Base-by-base conservation (phyloP, 768 basidiomycete genomes). In the Tylopilus subfusipes region DNA sequence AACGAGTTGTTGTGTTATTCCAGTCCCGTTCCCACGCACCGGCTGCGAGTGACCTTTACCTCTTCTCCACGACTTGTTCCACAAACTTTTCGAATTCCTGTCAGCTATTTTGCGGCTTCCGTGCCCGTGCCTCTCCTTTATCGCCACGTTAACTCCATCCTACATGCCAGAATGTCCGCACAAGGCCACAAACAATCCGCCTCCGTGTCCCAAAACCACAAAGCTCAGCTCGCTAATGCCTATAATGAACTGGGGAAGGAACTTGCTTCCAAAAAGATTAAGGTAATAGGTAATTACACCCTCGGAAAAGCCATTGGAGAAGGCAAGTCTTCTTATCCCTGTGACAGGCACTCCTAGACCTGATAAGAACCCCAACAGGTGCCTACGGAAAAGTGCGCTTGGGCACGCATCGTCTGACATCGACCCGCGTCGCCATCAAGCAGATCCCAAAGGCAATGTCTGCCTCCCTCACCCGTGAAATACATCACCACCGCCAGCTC, bases 181-280 rank as follows among this genome's bases (percentile, higher is more conserved):
- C 79, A 75, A 60, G 78, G 78, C 61, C 86, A 86, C 76, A 84
- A 80, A 71, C 79, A 80, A 55, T 76, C 82, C 36, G 75, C 73
- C 55, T 86, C 84, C 57, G 71, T 85, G 58, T 75, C 80, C 46
- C 83, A 86, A 74, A 92, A 91, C 71, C 81, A 86, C 74, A 90
- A 86, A 73, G 90, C 88, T 27, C 85, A 94, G 71, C 91, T 98
- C 67, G 88, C 88, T 65, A 92, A 83, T 70, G 95, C 95, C 55
- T 98, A 98, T 78, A 94, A 94, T 75, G 94, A 96, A 78, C 83
- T 98, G 7, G 95, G 94, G 61, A 96, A 88, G 76, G 95, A 97
- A 72, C 83, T 98, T 27, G 86, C 88, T n/a, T 92, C 91, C 24
- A 82, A 82, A 58, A 94, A 89, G 76, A 78, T 98, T 53, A 86